phyloP scores from a whole-genome alignment of 2,329 filamentous ascomycete genomes.

The Penicillium occitanis region DNA sequence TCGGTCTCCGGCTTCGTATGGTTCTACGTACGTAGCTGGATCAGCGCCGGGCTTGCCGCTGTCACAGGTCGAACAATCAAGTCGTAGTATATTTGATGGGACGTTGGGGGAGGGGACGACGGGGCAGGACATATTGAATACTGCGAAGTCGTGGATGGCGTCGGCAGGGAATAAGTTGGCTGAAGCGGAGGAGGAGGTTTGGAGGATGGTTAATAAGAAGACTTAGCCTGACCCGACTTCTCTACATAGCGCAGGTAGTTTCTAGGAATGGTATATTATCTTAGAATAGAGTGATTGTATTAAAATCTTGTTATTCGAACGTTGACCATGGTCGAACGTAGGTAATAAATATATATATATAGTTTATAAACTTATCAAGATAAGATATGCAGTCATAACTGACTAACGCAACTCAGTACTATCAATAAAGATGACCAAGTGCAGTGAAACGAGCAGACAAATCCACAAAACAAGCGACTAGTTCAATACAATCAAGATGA shows the following conservation, averaged over 20 bases:
- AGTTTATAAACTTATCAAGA: not conserved
- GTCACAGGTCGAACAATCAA: not conserved
- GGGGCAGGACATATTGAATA: slow-evolving; percentile 36
- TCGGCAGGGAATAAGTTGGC: slow-evolving; percentile 43
- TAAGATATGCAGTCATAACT: slow-evolving; percentile 6
- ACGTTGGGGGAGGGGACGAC: not conserved
- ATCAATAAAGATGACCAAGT: slow-evolving; percentile 36
- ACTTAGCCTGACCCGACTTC: not conserved
- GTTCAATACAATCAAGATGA: slow-evolving; percentile 41
- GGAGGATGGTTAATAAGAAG: slow-evolving; percentile 46
- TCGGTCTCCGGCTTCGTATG: slow-evolving; percentile 23
- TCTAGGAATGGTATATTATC: no score
- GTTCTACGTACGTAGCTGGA: not conserved
- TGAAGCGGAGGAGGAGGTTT: slow-evolving; percentile 49
- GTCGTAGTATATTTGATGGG: not conserved
- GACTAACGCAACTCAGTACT: slow-evolving; percentile 28
- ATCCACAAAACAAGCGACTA: slow-evolving; percentile 23
- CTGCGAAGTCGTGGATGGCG: slow-evolving; percentile 45
- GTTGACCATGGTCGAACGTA: not conserved
- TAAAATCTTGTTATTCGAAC: not conserved
- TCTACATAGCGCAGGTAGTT: no score
- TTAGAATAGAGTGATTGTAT: not conserved
- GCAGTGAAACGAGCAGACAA: not conserved
- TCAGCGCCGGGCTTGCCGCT: not conserved
- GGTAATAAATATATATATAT: slow-evolving; percentile 9